Percentiles rank a stretch among this genome's conserved stretches.
phyloP scores from a whole-genome alignment of 371 early-diverging fungal species.

The Dichotomocladium elegans region DNA sequence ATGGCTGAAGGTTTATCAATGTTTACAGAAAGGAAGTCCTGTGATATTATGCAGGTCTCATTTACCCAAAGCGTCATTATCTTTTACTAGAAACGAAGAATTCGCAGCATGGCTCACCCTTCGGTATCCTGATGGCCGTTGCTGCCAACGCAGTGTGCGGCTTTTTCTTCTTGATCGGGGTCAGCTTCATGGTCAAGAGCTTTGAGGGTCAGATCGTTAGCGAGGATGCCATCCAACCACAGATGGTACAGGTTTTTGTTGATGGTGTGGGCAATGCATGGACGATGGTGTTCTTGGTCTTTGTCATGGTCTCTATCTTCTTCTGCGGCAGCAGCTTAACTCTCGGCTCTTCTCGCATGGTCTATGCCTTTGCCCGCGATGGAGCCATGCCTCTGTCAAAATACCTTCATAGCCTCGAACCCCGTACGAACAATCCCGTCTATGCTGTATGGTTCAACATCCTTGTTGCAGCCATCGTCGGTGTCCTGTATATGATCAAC shows the following conservation, averaged over 20 bases:
- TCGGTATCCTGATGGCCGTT: conserved; percentile 60
- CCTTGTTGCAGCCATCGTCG: conserved; percentile 31
- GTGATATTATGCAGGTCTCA: no score
- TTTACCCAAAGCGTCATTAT: neutral
- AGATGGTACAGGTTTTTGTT: conserved; percentile 57
- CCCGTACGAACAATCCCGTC: conserved; percentile 36
- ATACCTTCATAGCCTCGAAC: conserved; percentile 26
- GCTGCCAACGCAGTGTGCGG: conserved; percentile 55
- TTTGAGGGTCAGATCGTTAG: conserved; percentile 41
- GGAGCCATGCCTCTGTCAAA: conserved; percentile 53
- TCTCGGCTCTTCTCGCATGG: conserved; percentile 64
- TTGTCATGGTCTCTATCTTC: conserved; percentile 53
- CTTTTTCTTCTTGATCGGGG: conserved; percentile 50
- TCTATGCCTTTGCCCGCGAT: conserved; percentile 76
- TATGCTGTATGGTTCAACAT: conserved; percentile 47
- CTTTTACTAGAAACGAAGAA: conserved; percentile 63
- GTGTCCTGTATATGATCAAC: conserved; percentile 47
- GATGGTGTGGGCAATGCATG: conserved; percentile 55
- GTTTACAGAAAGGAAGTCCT: no score
- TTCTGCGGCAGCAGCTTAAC: conserved; percentile 53
- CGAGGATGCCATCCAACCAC: conserved; percentile 47
- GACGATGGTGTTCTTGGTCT: conserved; percentile 55
- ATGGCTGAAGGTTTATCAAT: conserved; percentile 54
- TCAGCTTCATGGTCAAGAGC: conserved; percentile 54
- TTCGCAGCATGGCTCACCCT: conserved; percentile 52